Evolutionary conservation across 2,329 filamentous ascomycete genomes (phyloP), one percentile per base, ranked within the genome.

Genomic region (Microcyclosporella mali): DNA sequence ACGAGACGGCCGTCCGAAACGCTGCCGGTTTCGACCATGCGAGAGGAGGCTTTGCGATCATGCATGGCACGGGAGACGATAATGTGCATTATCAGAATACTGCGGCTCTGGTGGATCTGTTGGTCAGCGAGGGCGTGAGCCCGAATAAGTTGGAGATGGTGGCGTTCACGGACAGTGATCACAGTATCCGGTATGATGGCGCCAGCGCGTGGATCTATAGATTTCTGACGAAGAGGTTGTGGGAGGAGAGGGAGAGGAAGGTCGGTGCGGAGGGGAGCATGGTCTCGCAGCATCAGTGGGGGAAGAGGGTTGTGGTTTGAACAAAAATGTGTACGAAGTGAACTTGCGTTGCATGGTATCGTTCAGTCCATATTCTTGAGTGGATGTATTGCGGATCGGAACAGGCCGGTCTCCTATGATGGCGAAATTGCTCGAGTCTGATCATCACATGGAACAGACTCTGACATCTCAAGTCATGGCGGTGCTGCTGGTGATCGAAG

Each of bases 21-120:
- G 61, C 70, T 0, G 66, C 67, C 0, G 81, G 82, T 0, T 85
- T 85, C 69, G 77, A 77, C 64, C 74, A 74, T 40, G 70, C 82
- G 7, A 67, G 67, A 0, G 82, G 82, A 3, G 72, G 74, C 2
- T 77, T 83, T 48, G 66, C 79, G 4, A 69, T 85, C 33, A 72
- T 81, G 47, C 82, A 85, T 55, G 82, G 81, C 0, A 77, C 78
- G 0, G 81, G 79, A 0, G 82, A 85, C 49, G 82, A 85, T 53
- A 85, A 85, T 39, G 82, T 85, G 11, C 82, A 85, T 56, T 84
- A 82, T 58, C 81, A 85, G 63, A 78, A 85, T 48, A 56, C 74
- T 0, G 81, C 80, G 0, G 78, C 74, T 1, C 60, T 85, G 27
- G 65, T 79, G 0, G 80, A 85, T 52, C 59, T 80, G 16, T 63